phyloP scores from a whole-genome alignment of 1,284 basidiomycete species.

The Moesziomyces antarcticus region DNA sequence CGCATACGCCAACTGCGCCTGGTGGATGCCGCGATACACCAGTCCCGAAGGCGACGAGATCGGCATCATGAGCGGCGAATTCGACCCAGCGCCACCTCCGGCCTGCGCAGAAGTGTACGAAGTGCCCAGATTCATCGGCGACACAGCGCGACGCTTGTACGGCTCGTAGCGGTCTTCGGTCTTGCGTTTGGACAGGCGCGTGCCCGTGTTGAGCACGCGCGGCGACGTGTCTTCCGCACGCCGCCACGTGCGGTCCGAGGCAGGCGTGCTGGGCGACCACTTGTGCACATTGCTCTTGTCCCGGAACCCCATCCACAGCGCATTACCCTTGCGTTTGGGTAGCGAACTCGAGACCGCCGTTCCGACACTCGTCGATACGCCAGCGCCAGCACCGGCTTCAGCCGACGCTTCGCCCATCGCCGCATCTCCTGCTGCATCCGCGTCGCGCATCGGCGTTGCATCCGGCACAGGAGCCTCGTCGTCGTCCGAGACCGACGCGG shows the following conservation, averaged over 20 bases:
- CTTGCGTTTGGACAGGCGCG: slow-evolving; percentile 41
- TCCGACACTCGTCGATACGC: slow-evolving; percentile 17
- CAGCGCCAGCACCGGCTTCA: neutral
- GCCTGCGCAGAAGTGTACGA: slow-evolving; percentile 15
- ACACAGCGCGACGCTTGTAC: slow-evolving; percentile 54
- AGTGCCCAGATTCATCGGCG: slow-evolving; percentile 43
- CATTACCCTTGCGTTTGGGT: slow-evolving; percentile 37
- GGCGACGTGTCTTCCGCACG: slow-evolving; percentile 29
- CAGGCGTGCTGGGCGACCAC: slow-evolving; percentile 23
- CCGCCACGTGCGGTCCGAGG: slow-evolving; percentile 13
- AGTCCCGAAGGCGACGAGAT: slow-evolving; percentile 29
- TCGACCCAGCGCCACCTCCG: slow-evolving; percentile 3
- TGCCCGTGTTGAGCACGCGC: slow-evolving; percentile 18
- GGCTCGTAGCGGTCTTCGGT: slow-evolving; percentile 53
- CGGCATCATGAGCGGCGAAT: slow-evolving; percentile 34
- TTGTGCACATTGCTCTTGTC: slow-evolving; percentile 42
- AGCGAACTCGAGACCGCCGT: slow-evolving; percentile 14
- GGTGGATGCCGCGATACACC: slow-evolving; percentile 19
- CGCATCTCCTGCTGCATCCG: neutral
- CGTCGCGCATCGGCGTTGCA: neutral
- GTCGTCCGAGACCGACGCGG: slow-evolving; percentile 28
- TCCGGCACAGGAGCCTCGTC: slow-evolving; percentile 17
- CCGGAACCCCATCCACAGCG: slow-evolving; percentile 49
- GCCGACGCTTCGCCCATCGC: neutral
- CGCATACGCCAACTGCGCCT: slow-evolving; percentile 14